phyloP scores from a whole-genome alignment of 1,284 basidiomycete genomes.

The Apiotrichum siamense region DNA sequence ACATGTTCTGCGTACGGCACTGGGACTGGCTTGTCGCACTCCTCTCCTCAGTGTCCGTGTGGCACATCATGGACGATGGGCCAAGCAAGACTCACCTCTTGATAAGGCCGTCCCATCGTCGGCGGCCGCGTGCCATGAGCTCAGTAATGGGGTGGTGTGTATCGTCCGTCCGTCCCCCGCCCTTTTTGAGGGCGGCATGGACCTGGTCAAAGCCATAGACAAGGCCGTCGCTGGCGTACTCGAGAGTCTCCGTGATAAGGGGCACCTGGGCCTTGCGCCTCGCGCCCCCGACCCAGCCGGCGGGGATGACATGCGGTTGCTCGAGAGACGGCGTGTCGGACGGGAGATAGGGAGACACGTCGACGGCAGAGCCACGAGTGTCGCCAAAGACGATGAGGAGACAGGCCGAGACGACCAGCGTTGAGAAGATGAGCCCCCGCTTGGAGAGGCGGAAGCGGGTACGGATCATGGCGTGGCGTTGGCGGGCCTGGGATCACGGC shows the following conservation, averaged over 20 bases:
- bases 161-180: conserved; percentile 5
- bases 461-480: no score
- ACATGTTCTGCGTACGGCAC: no score
- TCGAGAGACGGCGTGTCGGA: no score
- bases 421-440: conserved; percentile 11
- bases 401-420: conserved; percentile 13
- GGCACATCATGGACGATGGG: no score
- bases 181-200: conserved; percentile 15
- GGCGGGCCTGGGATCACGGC: no score
- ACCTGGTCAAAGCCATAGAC: conserved; percentile 29
- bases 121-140: conserved; percentile 32
- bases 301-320: no score
- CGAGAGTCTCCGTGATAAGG: conserved; percentile 8
- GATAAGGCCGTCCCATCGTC: conserved; percentile 35
- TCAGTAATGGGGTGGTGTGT: conserved; percentile 39
- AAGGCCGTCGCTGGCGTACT: conserved; percentile 26
- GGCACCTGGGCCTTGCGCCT: neutral
- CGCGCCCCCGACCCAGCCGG: no score
- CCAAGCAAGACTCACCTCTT: conserved; percentile 28
- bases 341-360: no score
- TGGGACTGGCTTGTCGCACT: no score
- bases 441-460: conserved; percentile 21
- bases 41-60: no score
- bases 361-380: neutral
- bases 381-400: neutral